Base-by-base conservation (phyloP, 495 filamentous ascomycete species). In the Annulohypoxylon maeteangense region DNA sequence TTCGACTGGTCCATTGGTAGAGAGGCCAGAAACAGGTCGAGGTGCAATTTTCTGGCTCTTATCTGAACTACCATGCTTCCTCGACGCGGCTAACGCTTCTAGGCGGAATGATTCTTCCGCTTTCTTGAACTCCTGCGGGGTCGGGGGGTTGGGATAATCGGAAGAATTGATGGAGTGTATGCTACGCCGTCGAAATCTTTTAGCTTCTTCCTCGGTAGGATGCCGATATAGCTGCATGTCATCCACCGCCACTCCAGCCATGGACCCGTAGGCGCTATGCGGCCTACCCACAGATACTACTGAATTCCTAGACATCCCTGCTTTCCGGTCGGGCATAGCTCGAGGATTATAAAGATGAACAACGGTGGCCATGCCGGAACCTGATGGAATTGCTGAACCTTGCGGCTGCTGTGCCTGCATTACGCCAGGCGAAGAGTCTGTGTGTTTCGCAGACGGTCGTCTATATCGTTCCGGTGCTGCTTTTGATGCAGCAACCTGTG, bases 131-230 rank as follows among this genome's bases (percentile, higher is more conserved):
- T 75, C 75, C 68, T 75, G 81, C 64, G 82, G 80, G 75, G 78
- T 74, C 68, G 79, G 65, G 72, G 78, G 74, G 62, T 67, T 76
- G 63, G 80, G 75, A 76, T 83, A 87, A 67, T 86, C 85, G 65
- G 81, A 78, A 72, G 88, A 87, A 80, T 95, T 93, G 73, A 97
- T 86, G 51, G 87, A 91, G 61, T 92, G 91, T 83, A 94, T 87
- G 76, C 94, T 97, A 60, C 93, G 87, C 74, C 94, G 87, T 67
- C 94, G 85, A 81, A 93, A 92, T 67, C 91, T 87, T 78, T 92
- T 92, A 8, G 90, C 87, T 54, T 89, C 82, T 51, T 95, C 93
- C 16, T 86, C 82, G 34, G 78, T 47, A 12, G 78, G 71, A 34
- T 79, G 81, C 45, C 79, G 81, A 38, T 82, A 75, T 44, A 89